Base-by-base conservation (phyloP, 1,284 basidiomycete species). In the Erythrobasidium hasegawianum region DNA sequence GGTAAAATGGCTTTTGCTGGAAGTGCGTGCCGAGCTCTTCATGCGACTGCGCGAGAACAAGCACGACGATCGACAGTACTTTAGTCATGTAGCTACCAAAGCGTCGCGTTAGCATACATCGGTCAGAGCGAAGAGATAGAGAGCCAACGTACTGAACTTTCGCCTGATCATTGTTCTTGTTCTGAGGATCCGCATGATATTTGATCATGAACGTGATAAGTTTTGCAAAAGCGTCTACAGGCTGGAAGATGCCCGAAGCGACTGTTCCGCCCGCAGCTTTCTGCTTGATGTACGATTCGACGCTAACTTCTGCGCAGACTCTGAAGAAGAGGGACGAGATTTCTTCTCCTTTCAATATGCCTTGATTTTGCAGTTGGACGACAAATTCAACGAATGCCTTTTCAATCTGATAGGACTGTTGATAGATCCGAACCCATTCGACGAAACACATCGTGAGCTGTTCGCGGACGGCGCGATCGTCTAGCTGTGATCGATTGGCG, bases 191-290 rank as follows among this genome's bases (percentile, higher is more conserved):
- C 22, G 91, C 93, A 72, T 98, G 95, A 77, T 98, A 97, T 81
- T 98, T 98, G 85, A 98, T 94, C 81, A 99, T 96, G 77, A 97
- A 90, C 53, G 94, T 90, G 70, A 98, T 91, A 72, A 98, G 81
- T 72, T 92, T 86, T 52, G 94, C 92, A 81, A 97, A 88, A 9
- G 96, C 92, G 78, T 99, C 96, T 72, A 97, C 82, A 16, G 92
- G 90, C 76, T 91, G 90, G 81, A 93, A 97, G 65, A 80, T 76
- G 62, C 77, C 78, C 18, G 89, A 85, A 57, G 86, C 84, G 20
- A 85, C 83, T 54, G 85, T 86, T 68, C 91, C 88, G 56, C 89
- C 89, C 26, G 85, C 81, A 27, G 87, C 84, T 68, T 90, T 83
- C 73, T 87, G 87, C 79, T 94, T 93, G 77, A 88, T 83, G 80